Evolutionary conservation across 2,329 filamentous ascomycete species (phyloP).

Genomic region (Botrytis porri): DNA sequence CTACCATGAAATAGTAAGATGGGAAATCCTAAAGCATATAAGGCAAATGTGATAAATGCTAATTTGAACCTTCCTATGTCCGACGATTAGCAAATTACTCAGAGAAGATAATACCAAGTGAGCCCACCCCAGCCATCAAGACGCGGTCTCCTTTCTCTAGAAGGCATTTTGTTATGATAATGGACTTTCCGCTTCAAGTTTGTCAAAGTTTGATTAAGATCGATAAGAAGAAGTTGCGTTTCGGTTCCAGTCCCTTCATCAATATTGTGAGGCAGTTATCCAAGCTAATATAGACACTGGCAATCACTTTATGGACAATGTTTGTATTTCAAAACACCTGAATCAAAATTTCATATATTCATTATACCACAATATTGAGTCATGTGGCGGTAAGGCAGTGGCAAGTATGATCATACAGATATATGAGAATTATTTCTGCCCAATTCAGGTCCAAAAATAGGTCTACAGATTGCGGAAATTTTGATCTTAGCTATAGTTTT

Average conservation of each 20-base stretch:
- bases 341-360: neutral
- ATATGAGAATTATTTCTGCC: neutral
- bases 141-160: neutral
- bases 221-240: no score
- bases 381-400: slow-evolving; percentile 3
- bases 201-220: neutral
- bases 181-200: no score
- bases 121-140: slow-evolving; percentile 1
- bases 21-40: slow-evolving; percentile 8
- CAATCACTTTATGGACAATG: neutral
- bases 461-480: neutral
- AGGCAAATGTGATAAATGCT: neutral
- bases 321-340: neutral
- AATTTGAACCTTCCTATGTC: neutral
- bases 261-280: neutral
- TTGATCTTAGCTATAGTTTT: neutral
- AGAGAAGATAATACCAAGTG: no score
- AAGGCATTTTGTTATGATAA: neutral
- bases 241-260: neutral
- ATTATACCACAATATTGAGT: neutral
- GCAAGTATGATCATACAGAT: neutral
- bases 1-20: slow-evolving; percentile 12
- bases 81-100: neutral
- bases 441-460: neutral
- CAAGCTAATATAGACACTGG: neutral